Base-by-base conservation (phyloP, 2,329 filamentous ascomycete species). In the Neonectria neomacrospora region DNA sequence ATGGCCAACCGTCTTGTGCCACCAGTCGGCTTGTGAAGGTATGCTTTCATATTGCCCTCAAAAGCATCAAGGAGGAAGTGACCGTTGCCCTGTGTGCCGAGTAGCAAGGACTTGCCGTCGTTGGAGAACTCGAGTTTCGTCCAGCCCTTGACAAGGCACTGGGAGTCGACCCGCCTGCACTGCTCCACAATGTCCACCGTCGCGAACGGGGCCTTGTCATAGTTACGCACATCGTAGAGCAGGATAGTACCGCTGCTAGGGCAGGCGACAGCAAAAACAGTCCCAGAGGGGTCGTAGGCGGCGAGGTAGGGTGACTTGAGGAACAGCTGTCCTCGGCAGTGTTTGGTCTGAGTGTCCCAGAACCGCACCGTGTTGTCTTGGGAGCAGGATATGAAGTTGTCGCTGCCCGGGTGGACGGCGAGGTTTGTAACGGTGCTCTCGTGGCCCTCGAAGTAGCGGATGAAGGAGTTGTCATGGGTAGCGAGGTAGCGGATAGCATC, bases 51-150 rank as follows among this genome's bases (percentile, higher is more conserved):
- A 7, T 84, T 85, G 41, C 95, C 96, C 44, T 93, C 89, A 75
- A 97, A 98, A 1, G 95, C 92, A 76, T 99, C 96, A n/a, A 99
- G 83, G 2, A 99, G 81, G 74, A 96, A 97, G 78, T 99, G 96
- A 0, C 94, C 93, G 54, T 86, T 86, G 7, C 92, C 93, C 52
- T 90, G 92, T 2, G 95, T 98, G 14, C 92, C 92, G 18, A 99
- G 78, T 5, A 99, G 85, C 51, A 99, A 80, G 64, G 88, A 88
- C 74, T 97, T 97, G 18, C 96, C 96, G 73, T 99, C 96, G 73
- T 99, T 99, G 61, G 93, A 96, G 76, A 99, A 98, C 73, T 97
- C 94, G 44, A 99, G 85, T 71, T 91, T 94, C 1, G 92, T 96
- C 96, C 96, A 99, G 11, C 90, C 90, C 55, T 85, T 85, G 64